phyloP scores from a whole-genome alignment of 306 rosid species.

The Carpinus fangiana region DNA sequence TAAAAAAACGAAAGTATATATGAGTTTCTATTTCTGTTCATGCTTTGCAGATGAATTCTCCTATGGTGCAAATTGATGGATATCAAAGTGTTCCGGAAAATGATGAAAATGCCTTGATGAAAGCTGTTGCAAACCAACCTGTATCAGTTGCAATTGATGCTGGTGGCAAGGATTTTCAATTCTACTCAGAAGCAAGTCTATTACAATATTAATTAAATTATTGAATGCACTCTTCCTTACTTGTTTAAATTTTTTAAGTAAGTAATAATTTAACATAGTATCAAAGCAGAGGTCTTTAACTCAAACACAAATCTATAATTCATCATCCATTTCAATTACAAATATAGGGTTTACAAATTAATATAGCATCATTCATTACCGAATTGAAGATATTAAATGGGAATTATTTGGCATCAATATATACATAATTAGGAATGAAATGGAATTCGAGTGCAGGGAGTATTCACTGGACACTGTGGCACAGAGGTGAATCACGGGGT shows the following conservation, averaged over 20 bases:
- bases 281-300: too few species aligned
- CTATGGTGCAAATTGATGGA: conserved; percentile 49
- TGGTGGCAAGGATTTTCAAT: conserved; percentile 52
- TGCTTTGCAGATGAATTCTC: conserved; percentile 29
- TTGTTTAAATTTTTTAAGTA: neutral
- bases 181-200: conserved; percentile 40
- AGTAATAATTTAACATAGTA: neutral
- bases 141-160: conserved; percentile 55
- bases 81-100: conserved; percentile 46
- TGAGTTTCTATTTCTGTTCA: neutral
- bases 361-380: too few species aligned
- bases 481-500: conserved; percentile 43
- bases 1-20: neutral
- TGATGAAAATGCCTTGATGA: conserved; percentile 48
- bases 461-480: conserved; percentile 30
- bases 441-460: conserved; percentile 23
- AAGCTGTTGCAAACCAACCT: conserved; percentile 55
- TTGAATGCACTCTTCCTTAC: too few species aligned
- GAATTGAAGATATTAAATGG: too few species aligned
- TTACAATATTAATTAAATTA: neutral
- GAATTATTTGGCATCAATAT: too few species aligned
- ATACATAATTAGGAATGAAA: too few species aligned
- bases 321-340: too few species aligned
- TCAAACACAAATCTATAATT: too few species aligned
- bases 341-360: too few species aligned